These are phyloP conservation scores for Arthrobotrys sphaeroides DNA, from an alignment of 2,329 filamentous ascomycete species.

Conservation along the genomic window DNA sequence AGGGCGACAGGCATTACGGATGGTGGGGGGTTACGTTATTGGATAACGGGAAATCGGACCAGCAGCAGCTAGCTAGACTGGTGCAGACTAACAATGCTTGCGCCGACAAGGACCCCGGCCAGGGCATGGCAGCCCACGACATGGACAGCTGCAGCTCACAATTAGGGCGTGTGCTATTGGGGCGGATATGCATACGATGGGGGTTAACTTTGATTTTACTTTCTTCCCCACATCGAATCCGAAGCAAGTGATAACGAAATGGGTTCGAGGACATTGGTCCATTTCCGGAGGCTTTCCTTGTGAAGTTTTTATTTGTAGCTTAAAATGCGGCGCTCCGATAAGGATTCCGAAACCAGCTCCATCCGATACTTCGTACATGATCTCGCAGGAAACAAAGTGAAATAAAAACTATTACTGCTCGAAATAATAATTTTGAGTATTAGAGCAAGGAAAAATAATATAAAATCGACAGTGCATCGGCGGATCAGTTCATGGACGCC, in stretches of 20 bases:
- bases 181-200: constrained; percentile 27
- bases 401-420: too few species aligned
- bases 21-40: constrained; percentile 53
- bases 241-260: constrained; percentile 38
- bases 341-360: constrained; percentile 29
- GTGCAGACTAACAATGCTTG: background rate
- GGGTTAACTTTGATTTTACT: background rate
- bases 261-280: constrained; percentile 30
- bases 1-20: constrained; percentile 32
- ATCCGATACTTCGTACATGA: too few species aligned
- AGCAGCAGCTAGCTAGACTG: background rate
- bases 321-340: constrained; percentile 37
- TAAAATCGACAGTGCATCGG: too few species aligned
- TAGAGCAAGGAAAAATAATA: too few species aligned
- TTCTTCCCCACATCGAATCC: constrained; percentile 32
- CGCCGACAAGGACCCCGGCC: constrained; percentile 27
- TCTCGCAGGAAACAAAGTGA: too few species aligned
- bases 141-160: constrained; percentile 39
- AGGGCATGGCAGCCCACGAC: constrained; percentile 7
- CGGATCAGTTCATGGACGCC: too few species aligned
- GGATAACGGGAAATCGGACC: constrained; percentile 50
- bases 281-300: constrained; percentile 41
- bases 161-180: constrained; percentile 50
- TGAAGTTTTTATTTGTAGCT: constrained; percentile 52
- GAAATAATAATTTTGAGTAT: too few species aligned